Conservation (phyloP, 129 eudicot species). For the Pseudognaphalium luteoalbum region DNA sequence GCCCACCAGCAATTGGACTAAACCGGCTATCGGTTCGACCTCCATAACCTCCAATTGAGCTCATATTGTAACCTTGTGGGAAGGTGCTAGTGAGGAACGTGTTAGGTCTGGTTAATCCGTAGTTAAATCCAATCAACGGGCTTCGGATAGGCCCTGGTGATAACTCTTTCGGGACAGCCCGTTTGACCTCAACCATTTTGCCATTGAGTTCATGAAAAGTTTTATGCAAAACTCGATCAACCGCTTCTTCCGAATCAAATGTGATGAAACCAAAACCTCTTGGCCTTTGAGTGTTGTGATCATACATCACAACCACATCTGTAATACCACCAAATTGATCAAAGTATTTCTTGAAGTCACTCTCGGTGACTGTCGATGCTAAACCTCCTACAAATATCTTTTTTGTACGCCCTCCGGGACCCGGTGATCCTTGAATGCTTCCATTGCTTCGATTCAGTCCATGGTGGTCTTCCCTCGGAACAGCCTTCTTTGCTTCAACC, state of each 20-base stretch:
- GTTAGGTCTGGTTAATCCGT: conserved; percentile 58
- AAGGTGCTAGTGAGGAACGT: conserved; percentile 48
- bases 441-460: conserved; percentile 49
- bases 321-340: conserved; percentile 78
- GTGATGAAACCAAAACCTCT: conserved; percentile 93
- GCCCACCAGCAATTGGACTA: conserved; percentile 52
- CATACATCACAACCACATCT: conserved; percentile 92
- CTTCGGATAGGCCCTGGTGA: conserved; percentile 68
- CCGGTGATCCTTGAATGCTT: conserved; percentile 77
- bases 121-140: conserved; percentile 70
- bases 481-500: conserved; percentile 99
- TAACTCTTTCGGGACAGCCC: conserved; percentile 87
- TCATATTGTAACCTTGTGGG: conserved; percentile 65
- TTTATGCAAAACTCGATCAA: conserved; percentile 63
- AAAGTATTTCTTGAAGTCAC: conserved; percentile 75
- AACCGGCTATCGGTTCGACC: conserved; percentile 58
- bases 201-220: conserved; percentile 90
- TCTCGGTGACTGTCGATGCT: conserved; percentile 88
- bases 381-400: conserved; percentile 96
- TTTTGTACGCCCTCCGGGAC: conserved; percentile 70
- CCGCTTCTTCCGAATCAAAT: conserved; percentile 77
- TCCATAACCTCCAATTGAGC: conserved; percentile 60
- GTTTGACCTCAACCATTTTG: conserved; percentile 90
- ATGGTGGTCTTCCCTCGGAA: conserved; percentile 87
- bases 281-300: conserved; percentile 92